Percentiles rank a stretch among this genome's conserved stretches.
Evolutionary conservation across 2,329 filamentous ascomycete species (phyloP).

Genomic region (Aspergillus carbonarius): DNA sequence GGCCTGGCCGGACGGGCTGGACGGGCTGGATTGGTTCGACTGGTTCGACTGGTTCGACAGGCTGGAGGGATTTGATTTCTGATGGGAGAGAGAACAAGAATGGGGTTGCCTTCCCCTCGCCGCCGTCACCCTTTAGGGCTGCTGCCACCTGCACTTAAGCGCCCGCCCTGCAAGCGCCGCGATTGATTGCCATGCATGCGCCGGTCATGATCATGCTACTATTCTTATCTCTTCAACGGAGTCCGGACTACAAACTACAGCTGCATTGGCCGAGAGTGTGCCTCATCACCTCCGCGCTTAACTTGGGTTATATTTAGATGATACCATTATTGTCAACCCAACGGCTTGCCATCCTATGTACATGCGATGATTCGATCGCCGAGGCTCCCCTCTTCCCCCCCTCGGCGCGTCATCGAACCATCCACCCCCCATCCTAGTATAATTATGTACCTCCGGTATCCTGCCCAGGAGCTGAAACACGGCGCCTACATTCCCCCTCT

Average conservation of each 20-base stretch:
- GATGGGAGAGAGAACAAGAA: too few relatives aligned
- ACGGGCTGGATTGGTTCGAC: too few relatives aligned
- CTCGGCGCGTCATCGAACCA: not conserved
- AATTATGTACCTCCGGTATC: constrained; percentile 5
- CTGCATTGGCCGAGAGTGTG: too few relatives aligned
- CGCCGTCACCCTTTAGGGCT: not conserved
- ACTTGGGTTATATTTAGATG: not conserved
- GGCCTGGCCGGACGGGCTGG: not conserved
- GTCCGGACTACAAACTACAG: too few relatives aligned
- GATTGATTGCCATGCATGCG: not conserved
- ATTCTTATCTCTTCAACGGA: not conserved
- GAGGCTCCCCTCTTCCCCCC: not conserved
- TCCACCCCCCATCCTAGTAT: not conserved
- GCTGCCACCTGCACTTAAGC: constrained; percentile 3
- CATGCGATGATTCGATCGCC: not conserved
- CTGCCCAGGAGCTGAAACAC: constrained; percentile 20
- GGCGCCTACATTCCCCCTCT: constrained; percentile 17
- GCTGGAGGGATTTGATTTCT: too few relatives aligned
- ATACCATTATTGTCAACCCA: not conserved
- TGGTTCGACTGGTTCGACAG: too few relatives aligned
- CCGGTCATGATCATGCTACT: not conserved
- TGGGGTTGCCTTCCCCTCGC: not conserved
- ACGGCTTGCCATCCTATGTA: not conserved
- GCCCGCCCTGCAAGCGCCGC: constrained; percentile 1
- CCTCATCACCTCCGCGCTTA: not conserved